Conservation (phyloP, 2,329 filamentous ascomycete genomes). For the Daldinia sp. region DNA sequence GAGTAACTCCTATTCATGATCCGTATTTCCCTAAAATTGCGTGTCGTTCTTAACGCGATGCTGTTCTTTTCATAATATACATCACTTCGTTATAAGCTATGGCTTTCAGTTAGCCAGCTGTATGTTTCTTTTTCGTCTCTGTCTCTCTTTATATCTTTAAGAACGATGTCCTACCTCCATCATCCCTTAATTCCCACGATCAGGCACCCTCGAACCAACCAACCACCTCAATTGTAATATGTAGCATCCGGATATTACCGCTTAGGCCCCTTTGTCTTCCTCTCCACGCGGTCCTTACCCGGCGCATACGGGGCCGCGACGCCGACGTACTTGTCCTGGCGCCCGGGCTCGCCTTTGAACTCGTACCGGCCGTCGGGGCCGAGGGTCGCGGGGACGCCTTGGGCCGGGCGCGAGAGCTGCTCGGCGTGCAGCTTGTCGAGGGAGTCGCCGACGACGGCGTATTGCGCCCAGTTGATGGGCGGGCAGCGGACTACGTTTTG, state of each 20-base stretch:
- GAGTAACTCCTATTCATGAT: background rate
- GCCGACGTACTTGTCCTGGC: constrained; percentile 57
- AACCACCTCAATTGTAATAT: background rate
- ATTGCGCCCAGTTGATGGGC: constrained; percentile 93
- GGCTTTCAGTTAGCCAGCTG: background rate
- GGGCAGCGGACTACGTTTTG: constrained; percentile 88
- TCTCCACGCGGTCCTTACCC: constrained; percentile 56
- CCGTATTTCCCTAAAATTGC: background rate
- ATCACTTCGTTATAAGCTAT: constrained; percentile 13
- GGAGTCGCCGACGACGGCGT: constrained; percentile 85
- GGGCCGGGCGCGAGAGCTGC: constrained; percentile 71
- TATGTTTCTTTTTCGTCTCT: background rate
- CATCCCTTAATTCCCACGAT: too few relatives aligned
- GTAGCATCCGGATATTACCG: constrained; percentile 37
- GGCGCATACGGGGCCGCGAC: constrained; percentile 67
- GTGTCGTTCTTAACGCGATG: background rate
- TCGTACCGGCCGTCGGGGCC: constrained; percentile 58
- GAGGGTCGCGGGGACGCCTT: constrained; percentile 59
- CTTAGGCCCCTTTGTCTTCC: constrained; percentile 46
- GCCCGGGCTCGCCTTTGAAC: constrained; percentile 54
- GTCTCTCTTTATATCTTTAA: background rate
- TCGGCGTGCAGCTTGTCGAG: constrained; percentile 86
- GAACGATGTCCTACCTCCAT: too few relatives aligned
- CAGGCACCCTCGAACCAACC: too few relatives aligned
- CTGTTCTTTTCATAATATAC: constrained; percentile 2